Evolutionary conservation across 164 flowering plant species (phyloP).

Genomic region (Taxillus chinensis): DNA sequence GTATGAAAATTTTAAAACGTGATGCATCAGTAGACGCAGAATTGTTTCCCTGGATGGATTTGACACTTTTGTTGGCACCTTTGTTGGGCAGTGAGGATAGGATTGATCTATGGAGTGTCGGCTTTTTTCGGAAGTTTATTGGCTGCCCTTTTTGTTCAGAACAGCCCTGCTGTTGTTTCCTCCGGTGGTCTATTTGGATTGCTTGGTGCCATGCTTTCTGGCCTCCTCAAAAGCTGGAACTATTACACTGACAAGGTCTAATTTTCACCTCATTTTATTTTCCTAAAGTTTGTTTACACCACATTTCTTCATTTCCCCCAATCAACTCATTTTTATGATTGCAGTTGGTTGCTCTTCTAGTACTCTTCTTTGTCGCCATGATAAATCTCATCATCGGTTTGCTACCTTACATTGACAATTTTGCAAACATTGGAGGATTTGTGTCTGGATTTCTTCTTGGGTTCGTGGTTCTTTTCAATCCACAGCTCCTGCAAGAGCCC

Average conservation of each 20-base stretch:
- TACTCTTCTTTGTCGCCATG: constrained; percentile 21
- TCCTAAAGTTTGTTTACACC: neutral
- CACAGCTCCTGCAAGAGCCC: constrained; percentile 25
- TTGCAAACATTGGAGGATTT: constrained; percentile 62
- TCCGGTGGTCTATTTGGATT: constrained; percentile 74
- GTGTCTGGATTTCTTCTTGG: constrained; percentile 69
- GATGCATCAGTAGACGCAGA: neutral
- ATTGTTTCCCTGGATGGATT: neutral
- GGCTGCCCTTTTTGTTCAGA: constrained; percentile 50
- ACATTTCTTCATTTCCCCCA: neutral
- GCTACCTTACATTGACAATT: constrained; percentile 64
- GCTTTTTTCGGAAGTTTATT: constrained; percentile 51
- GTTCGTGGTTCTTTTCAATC: constrained; percentile 41
- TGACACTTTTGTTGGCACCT: constrained; percentile 2
- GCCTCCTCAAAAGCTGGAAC: constrained; percentile 54
- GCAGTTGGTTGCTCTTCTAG: constrained; percentile 46
- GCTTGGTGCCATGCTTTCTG: constrained; percentile 68
- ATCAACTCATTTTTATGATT: constrained; percentile 7
- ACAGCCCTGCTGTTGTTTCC: constrained; percentile 51
- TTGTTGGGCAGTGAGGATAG: constrained; percentile 52
- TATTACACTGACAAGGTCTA: constrained; percentile 53
- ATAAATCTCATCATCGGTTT: constrained; percentile 52
- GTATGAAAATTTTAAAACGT: no score
- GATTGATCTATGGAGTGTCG: constrained; percentile 52
- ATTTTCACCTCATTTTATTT: neutral